These are phyloP conservation scores for Metahyphopichia silvanorum DNA, from an alignment of 805 yeast species.

Conservation along the genomic window DNA sequence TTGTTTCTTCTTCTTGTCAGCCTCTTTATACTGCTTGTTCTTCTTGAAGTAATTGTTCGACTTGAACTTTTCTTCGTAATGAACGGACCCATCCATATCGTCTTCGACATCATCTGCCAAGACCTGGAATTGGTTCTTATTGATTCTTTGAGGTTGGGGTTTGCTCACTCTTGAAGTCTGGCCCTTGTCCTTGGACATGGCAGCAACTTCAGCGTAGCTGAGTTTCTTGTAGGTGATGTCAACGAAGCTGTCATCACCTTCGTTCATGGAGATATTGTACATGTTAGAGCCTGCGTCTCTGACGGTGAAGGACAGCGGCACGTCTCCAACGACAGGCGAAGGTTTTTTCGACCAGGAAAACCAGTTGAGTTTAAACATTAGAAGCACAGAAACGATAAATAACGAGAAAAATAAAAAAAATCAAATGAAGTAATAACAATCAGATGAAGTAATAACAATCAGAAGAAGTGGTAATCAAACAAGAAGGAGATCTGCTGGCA, in stretches of 20 bases:
- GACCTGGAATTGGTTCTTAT: slow-evolving; percentile 12
- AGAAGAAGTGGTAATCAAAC: slow-evolving; percentile 1
- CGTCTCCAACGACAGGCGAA: slow-evolving; percentile 1
- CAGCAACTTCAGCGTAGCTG: slow-evolving; percentile 45
- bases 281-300: slow-evolving; percentile 9
- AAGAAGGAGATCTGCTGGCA: neutral
- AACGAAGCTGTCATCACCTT: slow-evolving; percentile 26
- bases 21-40: slow-evolving; percentile 11
- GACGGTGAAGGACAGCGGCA: slow-evolving; percentile 2
- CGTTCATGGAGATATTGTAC: slow-evolving; percentile 33
- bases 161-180: slow-evolving; percentile 12
- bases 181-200: slow-evolving; percentile 20
- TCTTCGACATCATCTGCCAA: slow-evolving; percentile 5
- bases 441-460: neutral
- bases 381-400: neutral
- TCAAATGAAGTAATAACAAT: slow-evolving; percentile 1
- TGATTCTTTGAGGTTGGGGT: slow-evolving; percentile 4
- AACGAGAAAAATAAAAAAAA: neutral
- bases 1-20: slow-evolving; percentile 8
- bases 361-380: slow-evolving; percentile 15
- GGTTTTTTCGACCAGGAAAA: slow-evolving; percentile 14
- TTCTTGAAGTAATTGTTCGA: slow-evolving; percentile 14
- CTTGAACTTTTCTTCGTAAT: slow-evolving; percentile 11
- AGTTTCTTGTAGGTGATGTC: slow-evolving; percentile 33
- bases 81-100: neutral